Evolutionary conservation across 169 alveolate species (phyloP).

Genomic region (Toxoplasma gondii): DNA sequence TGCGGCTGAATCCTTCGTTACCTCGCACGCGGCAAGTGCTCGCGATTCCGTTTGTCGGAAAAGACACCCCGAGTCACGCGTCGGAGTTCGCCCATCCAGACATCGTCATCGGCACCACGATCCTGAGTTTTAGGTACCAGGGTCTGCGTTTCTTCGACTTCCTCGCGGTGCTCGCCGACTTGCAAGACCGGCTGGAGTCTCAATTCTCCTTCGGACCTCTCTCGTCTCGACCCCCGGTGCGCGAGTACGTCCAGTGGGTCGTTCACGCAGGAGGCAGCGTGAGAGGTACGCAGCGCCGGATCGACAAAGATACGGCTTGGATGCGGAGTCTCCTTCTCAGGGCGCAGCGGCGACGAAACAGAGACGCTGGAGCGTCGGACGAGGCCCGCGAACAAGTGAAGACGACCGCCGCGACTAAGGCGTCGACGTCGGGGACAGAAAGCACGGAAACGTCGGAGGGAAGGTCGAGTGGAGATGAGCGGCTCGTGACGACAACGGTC

Average conservation of each 20-base stretch:
- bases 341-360: neutral
- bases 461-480: neutral
- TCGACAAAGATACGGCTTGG: conserved; percentile 9
- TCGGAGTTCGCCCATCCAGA: conserved; percentile 94
- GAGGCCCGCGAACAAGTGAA: neutral
- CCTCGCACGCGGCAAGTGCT: conserved; percentile 85
- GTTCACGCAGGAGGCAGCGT: conserved; percentile 75
- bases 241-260: conserved; percentile 72
- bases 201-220: conserved; percentile 46
- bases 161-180: conserved; percentile 66
- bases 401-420: neutral
- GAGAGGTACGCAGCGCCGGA: conserved; percentile 58
- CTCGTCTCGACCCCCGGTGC: conserved; percentile 48
- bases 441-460: neutral
- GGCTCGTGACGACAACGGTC: neutral
- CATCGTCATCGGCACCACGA: conserved; percentile 89
- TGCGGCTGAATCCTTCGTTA: conserved; percentile 67
- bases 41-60: conserved; percentile 93
- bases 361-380: neutral
- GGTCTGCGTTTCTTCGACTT: conserved; percentile 90
- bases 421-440: neutral
- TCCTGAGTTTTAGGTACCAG: conserved; percentile 86
- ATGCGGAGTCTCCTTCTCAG: neutral
- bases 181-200: conserved; percentile 48
- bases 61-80: conserved; percentile 90